Conservation (phyloP, 164 flowering plant genomes). For the Magnolia kwangsiensis region DNA sequence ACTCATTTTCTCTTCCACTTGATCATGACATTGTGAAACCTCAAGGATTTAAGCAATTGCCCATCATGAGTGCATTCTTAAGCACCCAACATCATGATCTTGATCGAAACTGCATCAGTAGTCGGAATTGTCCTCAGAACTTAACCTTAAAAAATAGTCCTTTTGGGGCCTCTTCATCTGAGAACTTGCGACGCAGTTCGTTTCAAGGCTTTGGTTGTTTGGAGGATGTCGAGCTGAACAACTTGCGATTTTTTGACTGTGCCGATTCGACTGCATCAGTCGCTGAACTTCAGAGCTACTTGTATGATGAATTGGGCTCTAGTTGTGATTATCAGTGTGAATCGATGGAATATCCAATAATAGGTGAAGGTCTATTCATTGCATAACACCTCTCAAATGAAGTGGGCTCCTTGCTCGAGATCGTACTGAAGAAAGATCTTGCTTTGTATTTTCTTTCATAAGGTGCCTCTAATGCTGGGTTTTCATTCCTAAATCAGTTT, state of each 20-base stretch:
- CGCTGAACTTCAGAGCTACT: slow-evolving; percentile 32
- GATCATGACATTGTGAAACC: slow-evolving; percentile 16
- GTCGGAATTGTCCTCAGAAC: slow-evolving; percentile 29
- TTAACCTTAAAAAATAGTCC: slow-evolving; percentile 25
- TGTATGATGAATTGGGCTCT: slow-evolving; percentile 38
- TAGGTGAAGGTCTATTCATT: slow-evolving; percentile 62
- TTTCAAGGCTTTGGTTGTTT: slow-evolving; percentile 40
- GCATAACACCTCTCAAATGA: slow-evolving; percentile 23
- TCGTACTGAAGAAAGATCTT: slow-evolving; percentile 11
- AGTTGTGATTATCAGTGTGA: slow-evolving; percentile 43
- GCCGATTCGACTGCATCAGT: slow-evolving; percentile 29
- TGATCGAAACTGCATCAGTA: slow-evolving; percentile 20
- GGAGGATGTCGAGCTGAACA: slow-evolving; percentile 33
- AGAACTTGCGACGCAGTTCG: slow-evolving; percentile 32
- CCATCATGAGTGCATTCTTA: slow-evolving; percentile 13
- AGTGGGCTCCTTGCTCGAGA: slow-evolving; percentile 7
- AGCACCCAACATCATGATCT: slow-evolving; percentile 23
- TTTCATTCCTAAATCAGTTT: slow-evolving; percentile 4
- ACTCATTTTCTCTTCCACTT: slow-evolving; percentile 26
- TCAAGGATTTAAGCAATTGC: slow-evolving; percentile 28
- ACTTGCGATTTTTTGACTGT: slow-evolving; percentile 31
- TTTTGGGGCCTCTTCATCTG: slow-evolving; percentile 25
- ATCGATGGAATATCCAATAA: slow-evolving; percentile 38
- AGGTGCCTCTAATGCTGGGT: not conserved
- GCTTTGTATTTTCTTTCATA: not conserved